A percentile compares a stretch with the other conserved stretches of the same genome.
Evolutionary conservation across 176 grass and related monocot genomes (phyloP).

Genomic region (Triticum dicoccoides): DNA sequence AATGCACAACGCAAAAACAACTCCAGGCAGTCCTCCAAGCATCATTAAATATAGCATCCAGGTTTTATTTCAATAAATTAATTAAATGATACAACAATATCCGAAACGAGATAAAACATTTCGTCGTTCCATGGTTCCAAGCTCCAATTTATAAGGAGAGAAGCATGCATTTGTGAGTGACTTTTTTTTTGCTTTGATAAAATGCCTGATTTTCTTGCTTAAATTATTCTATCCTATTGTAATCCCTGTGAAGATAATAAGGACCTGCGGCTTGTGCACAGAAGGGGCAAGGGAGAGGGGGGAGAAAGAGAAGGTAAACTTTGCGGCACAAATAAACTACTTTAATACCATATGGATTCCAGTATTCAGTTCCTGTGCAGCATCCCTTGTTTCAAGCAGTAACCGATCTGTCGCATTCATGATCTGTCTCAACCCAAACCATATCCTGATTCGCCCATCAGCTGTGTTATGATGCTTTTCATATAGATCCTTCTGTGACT

Average conservation of each 20-base stretch:
- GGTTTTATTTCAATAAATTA: not conserved
- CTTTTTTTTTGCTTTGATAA: not conserved
- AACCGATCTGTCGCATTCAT: conserved; percentile 86
- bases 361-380: conserved; percentile 69
- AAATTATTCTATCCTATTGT: not conserved
- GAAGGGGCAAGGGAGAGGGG: not conserved
- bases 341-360: conserved; percentile 94
- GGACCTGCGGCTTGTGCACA: not conserved
- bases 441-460: conserved; percentile 83
- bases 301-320: conserved; percentile 3
- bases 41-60: not conserved
- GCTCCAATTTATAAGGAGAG: not conserved
- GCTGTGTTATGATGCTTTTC: conserved; percentile 84
- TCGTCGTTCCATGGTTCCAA: not conserved
- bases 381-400: conserved; percentile 86
- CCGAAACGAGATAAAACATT: not conserved
- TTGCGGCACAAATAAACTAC: not conserved
- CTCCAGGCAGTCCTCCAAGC: not conserved
- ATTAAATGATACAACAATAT: no score
- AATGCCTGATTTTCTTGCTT: not conserved
- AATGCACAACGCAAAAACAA: not conserved
- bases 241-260: not conserved
- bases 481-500: conserved; percentile 85
- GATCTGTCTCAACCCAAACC: conserved; percentile 97
- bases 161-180: not conserved